Conservation (phyloP, 257 asterid genomes). For the Primulina tabacum region DNA sequence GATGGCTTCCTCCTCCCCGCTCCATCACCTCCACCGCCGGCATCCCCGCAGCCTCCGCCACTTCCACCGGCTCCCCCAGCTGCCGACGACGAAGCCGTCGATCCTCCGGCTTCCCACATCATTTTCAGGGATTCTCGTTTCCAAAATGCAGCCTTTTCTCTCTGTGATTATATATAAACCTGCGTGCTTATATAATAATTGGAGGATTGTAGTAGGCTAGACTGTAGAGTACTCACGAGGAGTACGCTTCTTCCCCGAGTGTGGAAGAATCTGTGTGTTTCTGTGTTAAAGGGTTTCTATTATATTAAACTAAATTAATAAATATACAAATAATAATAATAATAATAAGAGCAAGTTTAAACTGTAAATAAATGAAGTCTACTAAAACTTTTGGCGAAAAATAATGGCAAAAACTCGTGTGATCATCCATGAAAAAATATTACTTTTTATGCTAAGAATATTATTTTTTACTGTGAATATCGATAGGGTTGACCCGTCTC, state of each 20-base stretch:
- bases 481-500: too few species aligned
- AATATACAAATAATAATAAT: background rate
- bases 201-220: background rate
- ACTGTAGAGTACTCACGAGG: background rate
- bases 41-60: conserved; percentile 21
- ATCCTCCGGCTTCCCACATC: conserved; percentile 73
- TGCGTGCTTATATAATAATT: too few species aligned
- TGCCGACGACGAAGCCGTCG: conserved; percentile 54
- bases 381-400: conserved; percentile 4
- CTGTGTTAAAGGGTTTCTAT: conserved; percentile 3
- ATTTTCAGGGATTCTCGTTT: background rate
- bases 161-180: background rate
- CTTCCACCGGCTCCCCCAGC: conserved; percentile 42
- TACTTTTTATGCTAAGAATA: too few species aligned
- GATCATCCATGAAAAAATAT: too few species aligned
- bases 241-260: conserved; percentile 31
- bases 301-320: too few species aligned
- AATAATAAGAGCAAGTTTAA: background rate
- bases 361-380: background rate
- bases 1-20: conserved; percentile 92
- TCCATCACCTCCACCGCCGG: conserved; percentile 26
- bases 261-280: conserved; percentile 41
- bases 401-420: too few species aligned
- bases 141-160: background rate
- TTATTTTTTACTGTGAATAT: too few species aligned